These are phyloP conservation scores for Dipodascus geniculatus DNA, from an alignment of 805 yeast species.

Conservation along the genomic window DNA sequence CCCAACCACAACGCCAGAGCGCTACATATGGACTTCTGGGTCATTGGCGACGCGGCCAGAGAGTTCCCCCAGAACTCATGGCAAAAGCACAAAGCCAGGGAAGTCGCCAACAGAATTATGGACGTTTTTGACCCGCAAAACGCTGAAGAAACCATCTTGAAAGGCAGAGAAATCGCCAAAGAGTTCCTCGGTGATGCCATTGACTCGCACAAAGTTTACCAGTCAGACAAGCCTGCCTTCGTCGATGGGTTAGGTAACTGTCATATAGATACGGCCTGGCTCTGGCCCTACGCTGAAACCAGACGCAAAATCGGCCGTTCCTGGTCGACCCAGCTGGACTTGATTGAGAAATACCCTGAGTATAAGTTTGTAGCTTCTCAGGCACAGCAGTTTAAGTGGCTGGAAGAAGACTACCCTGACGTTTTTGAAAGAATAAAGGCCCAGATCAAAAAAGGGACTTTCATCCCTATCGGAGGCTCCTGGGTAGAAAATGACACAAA, in stretches of 20 bases:
- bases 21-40: constrained; percentile 71
- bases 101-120: constrained; percentile 72
- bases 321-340: constrained; percentile 84
- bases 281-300: constrained; percentile 98
- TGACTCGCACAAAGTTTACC: constrained; percentile 53
- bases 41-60: constrained; percentile 82
- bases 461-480: constrained; percentile 88
- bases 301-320: constrained; percentile 85
- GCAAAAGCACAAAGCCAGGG: constrained; percentile 77
- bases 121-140: constrained; percentile 68
- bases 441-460: constrained; percentile 59
- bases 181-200: constrained; percentile 52
- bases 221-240: constrained; percentile 24
- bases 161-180: constrained; percentile 57
- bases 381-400: constrained; percentile 93
- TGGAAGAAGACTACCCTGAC: constrained; percentile 75
- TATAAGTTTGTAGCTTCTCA: constrained; percentile 91
- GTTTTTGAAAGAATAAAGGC: constrained; percentile 52
- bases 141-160: constrained; percentile 35
- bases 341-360: constrained; percentile 84
- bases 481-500: constrained; percentile 98
- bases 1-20: constrained; percentile 76
- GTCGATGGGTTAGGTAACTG: constrained; percentile 89
- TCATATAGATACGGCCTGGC: constrained; percentile 97
- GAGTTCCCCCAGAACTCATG: constrained; percentile 65